Evolutionary conservation across 129 eudicot genomes (phyloP), one percentile per base, ranked within the genome.

Genomic region (Gnaphalium uliginosum): DNA sequence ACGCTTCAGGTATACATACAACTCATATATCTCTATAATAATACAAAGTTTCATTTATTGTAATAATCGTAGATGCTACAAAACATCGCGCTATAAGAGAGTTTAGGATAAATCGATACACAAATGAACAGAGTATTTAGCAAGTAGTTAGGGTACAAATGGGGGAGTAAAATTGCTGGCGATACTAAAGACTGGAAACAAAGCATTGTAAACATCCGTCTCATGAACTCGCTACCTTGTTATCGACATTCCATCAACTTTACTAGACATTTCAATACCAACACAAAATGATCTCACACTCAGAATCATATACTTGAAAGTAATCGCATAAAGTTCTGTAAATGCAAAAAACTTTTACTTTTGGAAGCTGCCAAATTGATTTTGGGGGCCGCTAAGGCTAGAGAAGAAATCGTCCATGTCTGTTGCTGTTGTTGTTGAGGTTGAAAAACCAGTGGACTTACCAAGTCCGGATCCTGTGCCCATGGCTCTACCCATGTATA

Each of bases 401-500:
- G 89, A 89, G 66, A 92, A 72, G 82, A 87, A 90, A 76, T 89
- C 93, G 2, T 70, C 86, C 58, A 35, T 73, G 1, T 84, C 74
- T 69, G 85, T 63, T 41, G 96, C 74, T 66, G 85, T 58, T 32
- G 95, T 21, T 59, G 72, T 25, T 32, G 79, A 76, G 19, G 86
- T 63, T 46, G 84, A 62, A 66, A 66, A 67, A 26, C 92, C 88
- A 24, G 83, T 81, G 54, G 92, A 79, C 76, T 76, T 85, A 60
- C 96, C 87, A 46, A 85, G 78, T 15, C 96, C 90, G 3, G 89
- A 80, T 41, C 97, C 97, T 4, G 75, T 39, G 30, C 97, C 96
- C 96, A 92, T 92, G 17, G 97, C 87, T 72, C 77, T 65, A 24
- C 96, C 96, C 92, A 83, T 87, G 91, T 85, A 80, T 51, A 85